Percentiles rank a stretch among this genome's conserved stretches.
Conservation (phyloP, 2,329 filamentous ascomycete species). For the Penicillium sp. region DNA sequence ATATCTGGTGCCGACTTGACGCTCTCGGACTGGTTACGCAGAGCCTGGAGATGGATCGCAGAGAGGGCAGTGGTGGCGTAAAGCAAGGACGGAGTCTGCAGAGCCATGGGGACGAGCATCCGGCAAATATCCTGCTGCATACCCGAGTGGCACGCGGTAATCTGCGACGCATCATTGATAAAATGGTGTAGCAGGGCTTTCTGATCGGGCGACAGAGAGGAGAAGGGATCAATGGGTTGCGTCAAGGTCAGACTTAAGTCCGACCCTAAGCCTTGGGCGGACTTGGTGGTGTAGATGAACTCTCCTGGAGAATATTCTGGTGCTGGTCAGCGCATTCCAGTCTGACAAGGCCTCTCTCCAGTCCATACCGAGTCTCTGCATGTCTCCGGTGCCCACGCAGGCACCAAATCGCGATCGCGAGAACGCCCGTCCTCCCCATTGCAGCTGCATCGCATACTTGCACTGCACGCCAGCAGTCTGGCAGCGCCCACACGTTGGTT, state of each 20-base stretch:
- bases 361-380: conserved; percentile 37
- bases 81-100: conserved; percentile 43
- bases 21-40: conserved; percentile 36
- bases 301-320: conserved; percentile 38
- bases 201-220: conserved; percentile 36
- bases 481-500: conserved; percentile 43
- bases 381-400: conserved; percentile 34
- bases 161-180: conserved; percentile 42
- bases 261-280: conserved; percentile 34
- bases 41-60: conserved; percentile 42
- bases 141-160: conserved; percentile 41
- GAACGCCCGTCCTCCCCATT: conserved; percentile 45
- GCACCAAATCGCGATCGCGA: conserved; percentile 41
- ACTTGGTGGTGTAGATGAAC: conserved; percentile 36
- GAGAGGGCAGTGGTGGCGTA: conserved; percentile 46
- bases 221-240: conserved; percentile 37
- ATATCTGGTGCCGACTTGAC: conserved; percentile 40
- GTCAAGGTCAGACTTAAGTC: conserved; percentile 24
- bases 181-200: conserved; percentile 43
- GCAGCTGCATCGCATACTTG: conserved; percentile 43
- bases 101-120: conserved; percentile 46
- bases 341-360: neutral
- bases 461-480: conserved; percentile 37
- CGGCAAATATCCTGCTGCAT: conserved; percentile 45
- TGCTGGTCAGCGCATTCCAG: neutral